Evolutionary conservation across 441 rosid genomes (phyloP).

Genomic region (Corymbia calophylla): DNA sequence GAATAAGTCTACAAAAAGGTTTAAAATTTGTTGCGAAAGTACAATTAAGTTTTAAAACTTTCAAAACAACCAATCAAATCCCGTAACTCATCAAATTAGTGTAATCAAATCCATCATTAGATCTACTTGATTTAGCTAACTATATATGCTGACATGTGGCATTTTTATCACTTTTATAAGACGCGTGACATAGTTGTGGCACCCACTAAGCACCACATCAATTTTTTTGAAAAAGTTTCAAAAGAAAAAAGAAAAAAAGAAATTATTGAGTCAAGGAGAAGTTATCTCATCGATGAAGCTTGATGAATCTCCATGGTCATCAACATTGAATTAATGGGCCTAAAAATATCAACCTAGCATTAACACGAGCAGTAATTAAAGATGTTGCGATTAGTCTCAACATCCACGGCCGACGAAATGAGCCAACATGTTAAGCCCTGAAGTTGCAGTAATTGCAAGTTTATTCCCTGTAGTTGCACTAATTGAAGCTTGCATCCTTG

Average conservation of each 20-base stretch:
- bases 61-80: fast-evolving
- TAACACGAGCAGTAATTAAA: neutral
- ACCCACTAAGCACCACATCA: neutral
- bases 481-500: neutral
- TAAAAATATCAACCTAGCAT: neutral
- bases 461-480: neutral
- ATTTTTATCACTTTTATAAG: neutral
- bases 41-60: fast-evolving
- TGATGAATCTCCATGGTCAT: neutral
- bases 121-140: neutral
- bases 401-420: neutral
- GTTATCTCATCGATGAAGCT: neutral
- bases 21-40: neutral
- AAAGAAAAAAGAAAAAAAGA: neutral
- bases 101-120: fast-evolving
- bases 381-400: neutral
- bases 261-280: neutral
- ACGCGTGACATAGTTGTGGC: neutral
- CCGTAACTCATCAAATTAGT: fast-evolving
- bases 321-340: neutral
- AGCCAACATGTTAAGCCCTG: neutral
- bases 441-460: neutral
- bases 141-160: neutral
- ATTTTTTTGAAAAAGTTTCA: neutral
- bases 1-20: neutral